Conservation (phyloP, 164 flowering plant species). For the Vitis cinerea region DNA sequence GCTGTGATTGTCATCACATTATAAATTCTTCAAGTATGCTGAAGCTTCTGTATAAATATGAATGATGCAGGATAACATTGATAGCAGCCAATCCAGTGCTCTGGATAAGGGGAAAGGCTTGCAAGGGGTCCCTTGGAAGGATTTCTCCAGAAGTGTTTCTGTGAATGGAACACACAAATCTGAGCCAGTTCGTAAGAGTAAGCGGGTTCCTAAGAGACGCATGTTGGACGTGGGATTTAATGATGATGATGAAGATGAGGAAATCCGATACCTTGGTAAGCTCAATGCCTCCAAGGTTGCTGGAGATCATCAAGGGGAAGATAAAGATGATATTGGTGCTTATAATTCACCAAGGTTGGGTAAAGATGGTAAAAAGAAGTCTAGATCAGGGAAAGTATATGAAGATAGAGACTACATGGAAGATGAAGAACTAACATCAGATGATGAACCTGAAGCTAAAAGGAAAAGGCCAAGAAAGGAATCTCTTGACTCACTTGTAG, state of each 20-base stretch:
- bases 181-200: slow-evolving; percentile 77
- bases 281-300: slow-evolving; percentile 39
- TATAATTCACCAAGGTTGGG: slow-evolving; percentile 16
- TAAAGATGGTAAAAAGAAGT: slow-evolving; percentile 38
- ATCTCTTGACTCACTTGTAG: slow-evolving; percentile 32
- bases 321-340: slow-evolving; percentile 17
- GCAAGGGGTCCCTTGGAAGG: slow-evolving; percentile 48
- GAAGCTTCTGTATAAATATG: not conserved
- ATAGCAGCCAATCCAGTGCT: slow-evolving; percentile 23
- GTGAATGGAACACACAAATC: slow-evolving; percentile 36
- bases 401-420: slow-evolving; percentile 53
- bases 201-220: slow-evolving; percentile 65
- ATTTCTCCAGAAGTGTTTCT: slow-evolving; percentile 30
- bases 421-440: slow-evolving; percentile 50
- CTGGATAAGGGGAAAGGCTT: slow-evolving; percentile 29
- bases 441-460: slow-evolving; percentile 37
- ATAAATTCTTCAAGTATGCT: not conserved
- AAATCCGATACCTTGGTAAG: slow-evolving; percentile 64
- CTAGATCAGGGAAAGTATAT: slow-evolving; percentile 30
- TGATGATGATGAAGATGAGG: slow-evolving; percentile 66
- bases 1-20: not conserved
- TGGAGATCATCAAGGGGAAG: slow-evolving; percentile 29
- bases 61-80: slow-evolving; percentile 36
- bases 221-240: slow-evolving; percentile 48
- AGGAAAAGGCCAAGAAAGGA: slow-evolving; percentile 49